These are phyloP conservation scores for Protomyces pachydermus DNA, from an alignment of 1,139 yeast species.

Conservation along the genomic window DNA sequence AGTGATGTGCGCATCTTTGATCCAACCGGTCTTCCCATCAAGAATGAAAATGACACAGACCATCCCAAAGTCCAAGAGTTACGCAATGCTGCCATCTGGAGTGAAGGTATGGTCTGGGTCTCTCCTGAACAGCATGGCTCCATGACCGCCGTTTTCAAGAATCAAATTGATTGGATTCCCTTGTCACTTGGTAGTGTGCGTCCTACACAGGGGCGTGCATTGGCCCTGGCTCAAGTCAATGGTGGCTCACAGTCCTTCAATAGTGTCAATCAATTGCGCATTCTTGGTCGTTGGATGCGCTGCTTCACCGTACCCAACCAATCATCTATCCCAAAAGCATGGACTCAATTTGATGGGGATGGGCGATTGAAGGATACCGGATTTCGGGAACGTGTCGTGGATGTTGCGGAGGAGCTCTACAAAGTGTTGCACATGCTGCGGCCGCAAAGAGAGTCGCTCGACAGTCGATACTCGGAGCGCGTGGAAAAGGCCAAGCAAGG, in stretches of 20 bases:
- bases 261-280: conserved; percentile 25
- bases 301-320: conserved; percentile 28
- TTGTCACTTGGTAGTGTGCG: conserved; percentile 26
- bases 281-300: conserved; percentile 30
- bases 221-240: conserved; percentile 28
- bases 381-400: conserved; percentile 28
- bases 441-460: conserved; percentile 15
- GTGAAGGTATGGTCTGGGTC: conserved; percentile 29
- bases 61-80: conserved; percentile 27
- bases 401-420: conserved; percentile 24
- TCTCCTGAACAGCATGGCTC: conserved; percentile 29
- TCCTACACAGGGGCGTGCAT: conserved; percentile 28
- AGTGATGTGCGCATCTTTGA: conserved; percentile 26
- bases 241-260: conserved; percentile 30
- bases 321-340: conserved; percentile 27
- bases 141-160: conserved; percentile 28
- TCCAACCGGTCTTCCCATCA: conserved; percentile 25
- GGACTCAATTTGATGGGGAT: conserved; percentile 23
- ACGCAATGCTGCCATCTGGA: conserved; percentile 23
- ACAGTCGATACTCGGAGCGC: conserved; percentile 23
- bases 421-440: conserved; percentile 15
- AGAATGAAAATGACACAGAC: conserved; percentile 13
- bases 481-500: conserved; percentile 26
- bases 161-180: conserved; percentile 29
- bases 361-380: conserved; percentile 27